Evolutionary conservation across 441 rosid genomes (phyloP).

Genomic region (Mallotus japonicus): DNA sequence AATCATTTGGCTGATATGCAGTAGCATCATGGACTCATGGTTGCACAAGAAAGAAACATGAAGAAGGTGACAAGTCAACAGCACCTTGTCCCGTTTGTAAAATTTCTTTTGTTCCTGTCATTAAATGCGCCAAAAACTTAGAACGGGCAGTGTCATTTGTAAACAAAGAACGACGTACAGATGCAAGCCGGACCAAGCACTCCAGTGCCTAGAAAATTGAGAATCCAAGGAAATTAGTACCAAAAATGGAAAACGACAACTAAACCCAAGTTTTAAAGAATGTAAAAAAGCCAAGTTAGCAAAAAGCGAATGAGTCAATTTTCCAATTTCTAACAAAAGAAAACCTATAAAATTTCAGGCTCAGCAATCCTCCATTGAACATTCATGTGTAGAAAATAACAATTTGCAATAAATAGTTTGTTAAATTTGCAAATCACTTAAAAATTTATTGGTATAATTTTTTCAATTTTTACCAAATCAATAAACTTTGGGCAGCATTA

Average conservation of each 20-base stretch:
- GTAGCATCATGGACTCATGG: not conserved
- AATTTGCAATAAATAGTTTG: not conserved
- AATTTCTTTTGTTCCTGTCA: constrained; percentile 96
- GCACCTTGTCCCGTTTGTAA: constrained; percentile 90
- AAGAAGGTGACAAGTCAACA: constrained; percentile 4
- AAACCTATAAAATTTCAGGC: not conserved
- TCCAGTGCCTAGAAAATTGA: constrained; percentile 71
- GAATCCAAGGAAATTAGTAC: constrained; percentile 11
- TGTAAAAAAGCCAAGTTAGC: not conserved
- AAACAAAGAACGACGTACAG: constrained; percentile 91
- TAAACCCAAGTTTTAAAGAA: not conserved
- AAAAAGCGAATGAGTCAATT: not conserved
- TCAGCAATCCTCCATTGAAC: not conserved
- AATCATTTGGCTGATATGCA: not conserved
- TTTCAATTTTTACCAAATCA: not conserved
- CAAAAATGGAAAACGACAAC: not conserved
- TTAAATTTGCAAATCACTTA: not conserved
- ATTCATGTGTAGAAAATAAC: not conserved
- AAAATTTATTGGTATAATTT: not conserved
- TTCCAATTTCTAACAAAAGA: constrained; percentile 2
- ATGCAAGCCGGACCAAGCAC: constrained; percentile 96
- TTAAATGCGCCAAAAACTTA: constrained; percentile 84
- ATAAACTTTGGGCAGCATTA: not conserved
- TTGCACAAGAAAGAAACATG: constrained; percentile 2
- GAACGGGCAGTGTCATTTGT: constrained; percentile 83